Percentiles rank a stretch among this genome's conserved stretches.
Evolutionary conservation across 2,329 filamentous ascomycete genomes (phyloP).

Genomic region (Aureobasidium sp.): DNA sequence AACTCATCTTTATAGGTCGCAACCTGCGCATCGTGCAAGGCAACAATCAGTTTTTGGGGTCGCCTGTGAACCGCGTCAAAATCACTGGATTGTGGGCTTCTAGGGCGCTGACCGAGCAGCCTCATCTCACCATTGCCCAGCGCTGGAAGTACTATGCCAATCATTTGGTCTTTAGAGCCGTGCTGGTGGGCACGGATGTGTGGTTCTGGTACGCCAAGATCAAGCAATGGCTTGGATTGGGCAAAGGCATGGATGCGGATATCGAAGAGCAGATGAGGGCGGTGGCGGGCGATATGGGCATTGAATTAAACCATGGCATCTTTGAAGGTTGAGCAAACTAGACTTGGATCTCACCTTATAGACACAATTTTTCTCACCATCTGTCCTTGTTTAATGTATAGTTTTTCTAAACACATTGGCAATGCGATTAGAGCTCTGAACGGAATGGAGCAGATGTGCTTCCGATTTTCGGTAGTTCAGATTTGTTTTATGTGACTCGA

Average conservation of each 20-base stretch:
- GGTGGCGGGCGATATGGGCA: constrained; percentile 72
- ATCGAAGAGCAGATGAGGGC: constrained; percentile 80
- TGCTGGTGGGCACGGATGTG: constrained; percentile 69
- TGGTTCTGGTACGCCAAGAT: constrained; percentile 77
- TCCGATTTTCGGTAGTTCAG: neutral
- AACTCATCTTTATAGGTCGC: constrained; percentile 84
- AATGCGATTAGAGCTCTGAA: neutral
- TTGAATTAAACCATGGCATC: constrained; percentile 80
- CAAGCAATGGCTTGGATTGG: constrained; percentile 67
- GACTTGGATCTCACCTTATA: neutral
- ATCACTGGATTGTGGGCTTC: constrained; percentile 89
- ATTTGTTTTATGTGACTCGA: neutral
- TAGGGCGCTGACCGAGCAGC: constrained; percentile 70
- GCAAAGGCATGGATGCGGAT: constrained; percentile 88
- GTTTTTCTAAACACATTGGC: neutral
- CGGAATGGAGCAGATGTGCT: no score
- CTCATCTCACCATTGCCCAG: constrained; percentile 55
- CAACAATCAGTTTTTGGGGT: constrained; percentile 86
- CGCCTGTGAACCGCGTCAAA: constrained; percentile 84
- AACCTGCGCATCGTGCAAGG: constrained; percentile 91
- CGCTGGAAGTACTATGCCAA: constrained; percentile 63
- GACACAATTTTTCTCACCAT: neutral
- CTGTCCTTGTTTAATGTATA: neutral
- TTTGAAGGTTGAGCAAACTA: constrained; percentile 63
- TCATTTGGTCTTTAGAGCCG: constrained; percentile 74